Evolutionary conservation across 2,329 filamentous ascomycete genomes (phyloP).

Genomic region (Xylariaceae sp.): DNA sequence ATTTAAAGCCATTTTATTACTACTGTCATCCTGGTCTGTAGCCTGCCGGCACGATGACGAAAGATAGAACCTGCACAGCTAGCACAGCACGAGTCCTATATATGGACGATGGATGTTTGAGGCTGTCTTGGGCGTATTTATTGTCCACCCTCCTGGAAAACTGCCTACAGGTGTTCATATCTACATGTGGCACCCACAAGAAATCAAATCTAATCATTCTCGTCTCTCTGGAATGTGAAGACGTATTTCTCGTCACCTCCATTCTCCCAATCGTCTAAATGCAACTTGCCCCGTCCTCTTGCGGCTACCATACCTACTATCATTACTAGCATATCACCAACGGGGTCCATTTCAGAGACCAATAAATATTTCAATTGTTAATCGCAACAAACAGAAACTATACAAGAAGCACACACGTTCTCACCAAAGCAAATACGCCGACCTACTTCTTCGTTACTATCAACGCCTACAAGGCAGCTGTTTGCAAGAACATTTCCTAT

Average conservation of each 20-base stretch:
- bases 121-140: conserved; percentile 16
- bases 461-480: neutral
- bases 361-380: neutral
- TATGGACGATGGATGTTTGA: conserved; percentile 24
- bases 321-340: neutral
- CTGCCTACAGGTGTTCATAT: no score
- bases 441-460: neutral
- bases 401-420: conserved; percentile 2
- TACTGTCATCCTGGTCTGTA: conserved; percentile 2
- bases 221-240: conserved; percentile 8
- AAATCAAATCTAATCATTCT: no score
- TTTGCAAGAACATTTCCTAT: no score
- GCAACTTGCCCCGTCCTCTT: neutral
- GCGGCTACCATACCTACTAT: neutral
- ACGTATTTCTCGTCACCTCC: neutral
- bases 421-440: neutral
- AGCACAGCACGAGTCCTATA: conserved; percentile 30
- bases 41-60: conserved; percentile 36
- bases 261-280: neutral
- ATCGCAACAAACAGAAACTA: neutral
- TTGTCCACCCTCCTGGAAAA: no score
- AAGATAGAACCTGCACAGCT: conserved; percentile 25
- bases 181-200: conserved; percentile 6
- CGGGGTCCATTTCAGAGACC: conserved; percentile 1
- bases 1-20: conserved; percentile 36